These are phyloP conservation scores for Leptographium flavum DNA, from an alignment of 2,329 filamentous ascomycete genomes.

Conservation along the genomic window DNA sequence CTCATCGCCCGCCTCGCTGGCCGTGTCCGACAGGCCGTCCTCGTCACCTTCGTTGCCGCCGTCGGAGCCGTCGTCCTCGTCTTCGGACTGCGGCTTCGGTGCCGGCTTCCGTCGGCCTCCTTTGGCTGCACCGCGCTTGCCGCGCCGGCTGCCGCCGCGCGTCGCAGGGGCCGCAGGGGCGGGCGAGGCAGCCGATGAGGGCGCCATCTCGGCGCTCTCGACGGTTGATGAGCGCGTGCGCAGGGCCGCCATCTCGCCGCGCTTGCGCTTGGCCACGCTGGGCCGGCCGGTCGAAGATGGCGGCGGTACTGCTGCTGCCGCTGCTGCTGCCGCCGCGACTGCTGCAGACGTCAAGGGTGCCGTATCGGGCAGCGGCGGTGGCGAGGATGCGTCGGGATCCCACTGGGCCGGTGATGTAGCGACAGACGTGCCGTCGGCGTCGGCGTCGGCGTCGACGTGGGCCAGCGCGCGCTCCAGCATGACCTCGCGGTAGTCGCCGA, in stretches of 20 bases:
- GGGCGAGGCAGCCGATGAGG: constrained; percentile 8
- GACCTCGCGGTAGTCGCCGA: constrained; percentile 10
- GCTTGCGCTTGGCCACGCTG: constrained; percentile 10
- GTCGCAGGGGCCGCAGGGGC: constrained; percentile 1
- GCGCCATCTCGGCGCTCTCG: constrained; percentile 8
- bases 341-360: too few relatives aligned
- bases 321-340: too few relatives aligned
- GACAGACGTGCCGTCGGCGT: constrained; percentile 1
- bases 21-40: not conserved
- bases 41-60: not conserved
- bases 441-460: constrained; percentile 1
- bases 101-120: not conserved
- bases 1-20: not conserved
- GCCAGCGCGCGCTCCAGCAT: constrained; percentile 10
- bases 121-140: constrained; percentile 1
- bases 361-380: not conserved
- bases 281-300: not conserved
- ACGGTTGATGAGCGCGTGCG: constrained; percentile 11
- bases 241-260: constrained; percentile 6
- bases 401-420: constrained; percentile 12
- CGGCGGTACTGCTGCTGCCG: too few relatives aligned
- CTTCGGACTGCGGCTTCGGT: not conserved
- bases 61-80: constrained; percentile 2
- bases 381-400: constrained; percentile 9
- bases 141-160: constrained; percentile 5